Evolutionary conservation across 352 stramenopile species (phyloP), one percentile per base, ranked within the genome.

Genomic region (Sclerospora graminicola): DNA sequence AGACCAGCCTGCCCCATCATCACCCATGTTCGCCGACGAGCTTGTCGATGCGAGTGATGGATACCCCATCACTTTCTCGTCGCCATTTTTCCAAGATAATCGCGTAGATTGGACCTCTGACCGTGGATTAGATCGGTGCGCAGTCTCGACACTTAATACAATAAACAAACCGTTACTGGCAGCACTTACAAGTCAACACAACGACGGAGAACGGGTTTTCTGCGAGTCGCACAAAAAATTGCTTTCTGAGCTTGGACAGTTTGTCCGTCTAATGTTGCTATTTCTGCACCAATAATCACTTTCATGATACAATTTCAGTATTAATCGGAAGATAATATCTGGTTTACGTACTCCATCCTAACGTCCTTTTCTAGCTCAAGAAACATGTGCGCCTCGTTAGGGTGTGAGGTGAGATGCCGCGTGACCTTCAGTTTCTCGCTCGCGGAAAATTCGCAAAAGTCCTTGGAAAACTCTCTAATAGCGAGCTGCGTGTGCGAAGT

Each of bases 231-330:
- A 77, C 16, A 65, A 65, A 14, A 64, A 56, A n/a, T 47, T 85
- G 18, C 65, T 81, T 26, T 52, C 44, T 24, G 65, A 56, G 14
- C 70, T 88, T 27, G 59, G 59, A 28, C 69, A 70, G 33, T 85
- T 84, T 38, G 54, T 88, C 28, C 70, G 73, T 5, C 44, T 88
- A n/a, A n/a, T n/a, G n/a, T n/a, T n/a, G n/a, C n/a, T n/a, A n/a
- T n/a, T n/a, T n/a, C n/a, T n/a, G n/a, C n/a, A n/a, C n/a, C n/a
- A n/a, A n/a, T n/a, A n/a, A n/a, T n/a, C n/a, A n/a, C n/a, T n/a
- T n/a, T n/a, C n/a, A n/a, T n/a, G n/a, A n/a, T n/a, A n/a, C n/a
- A n/a, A n/a, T n/a, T n/a, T n/a, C n/a, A n/a, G n/a, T n/a, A n/a
- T n/a, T n/a, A n/a, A n/a, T n/a, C n/a, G n/a, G n/a, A n/a, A n/a